Conservation (phyloP, 768 basidiomycete genomes). For the Lentinula aciculospora region DNA sequence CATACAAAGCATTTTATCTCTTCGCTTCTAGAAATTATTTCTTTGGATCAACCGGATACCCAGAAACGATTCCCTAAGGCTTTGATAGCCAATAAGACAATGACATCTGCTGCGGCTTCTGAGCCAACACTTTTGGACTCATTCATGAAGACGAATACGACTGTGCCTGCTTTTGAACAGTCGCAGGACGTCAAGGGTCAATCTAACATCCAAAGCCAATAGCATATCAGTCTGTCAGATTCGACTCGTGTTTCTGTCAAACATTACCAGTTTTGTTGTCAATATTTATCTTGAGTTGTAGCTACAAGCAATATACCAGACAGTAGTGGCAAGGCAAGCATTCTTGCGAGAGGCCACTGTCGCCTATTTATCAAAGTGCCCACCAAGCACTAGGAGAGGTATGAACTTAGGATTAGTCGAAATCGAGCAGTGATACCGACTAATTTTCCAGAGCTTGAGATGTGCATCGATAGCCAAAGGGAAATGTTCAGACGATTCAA, state of each 20-base stretch:
- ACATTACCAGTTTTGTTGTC: neutral
- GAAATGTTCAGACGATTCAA: too few relatives aligned
- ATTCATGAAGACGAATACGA: neutral
- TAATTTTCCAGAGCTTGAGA: too few relatives aligned
- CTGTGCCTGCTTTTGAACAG: neutral
- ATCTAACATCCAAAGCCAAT: neutral
- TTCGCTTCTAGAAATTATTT: conserved; percentile 1
- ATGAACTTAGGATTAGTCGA: too few relatives aligned
- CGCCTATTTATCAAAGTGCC: too few relatives aligned
- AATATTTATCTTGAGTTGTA: too few relatives aligned
- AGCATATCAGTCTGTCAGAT: neutral
- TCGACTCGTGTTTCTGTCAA: neutral
- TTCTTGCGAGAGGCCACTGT: too few relatives aligned
- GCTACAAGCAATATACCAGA: too few relatives aligned
- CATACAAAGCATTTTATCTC: neutral
- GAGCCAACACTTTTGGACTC: neutral
- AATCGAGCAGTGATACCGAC: too few relatives aligned
- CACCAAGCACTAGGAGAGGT: too few relatives aligned
- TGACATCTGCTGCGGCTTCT: neutral
- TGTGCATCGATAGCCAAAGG: too few relatives aligned
- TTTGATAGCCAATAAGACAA: neutral
- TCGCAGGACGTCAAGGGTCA: neutral
- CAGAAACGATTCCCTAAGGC: conserved; percentile 7
- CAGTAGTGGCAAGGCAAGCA: too few relatives aligned
- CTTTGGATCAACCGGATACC: neutral